A percentile compares a stretch with the other conserved stretches of the same genome.
These are phyloP conservation scores for Lichtheimia ornata DNA, from an alignment of 371 early-diverging fungal species.

Conservation along the genomic window DNA sequence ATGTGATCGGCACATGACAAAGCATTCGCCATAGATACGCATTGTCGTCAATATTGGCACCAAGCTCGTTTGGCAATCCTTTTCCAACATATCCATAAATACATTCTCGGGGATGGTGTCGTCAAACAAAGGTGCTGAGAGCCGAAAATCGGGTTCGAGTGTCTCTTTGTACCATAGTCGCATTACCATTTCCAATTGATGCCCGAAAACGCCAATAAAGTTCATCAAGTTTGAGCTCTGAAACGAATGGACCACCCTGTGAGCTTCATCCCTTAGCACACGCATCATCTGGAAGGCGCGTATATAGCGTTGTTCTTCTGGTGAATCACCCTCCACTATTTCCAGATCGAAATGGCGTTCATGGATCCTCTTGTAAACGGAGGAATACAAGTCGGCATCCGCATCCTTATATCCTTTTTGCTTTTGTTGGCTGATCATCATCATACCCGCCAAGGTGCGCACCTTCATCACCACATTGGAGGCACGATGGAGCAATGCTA, in stretches of 20 bases:
- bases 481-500: background rate
- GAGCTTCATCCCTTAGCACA: slow-evolving; percentile 13
- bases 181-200: slow-evolving; percentile 39
- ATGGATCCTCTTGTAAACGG: no score
- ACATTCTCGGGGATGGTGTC: slow-evolving; percentile 16
- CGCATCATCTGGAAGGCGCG: slow-evolving; percentile 6
- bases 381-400: background rate
- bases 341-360: background rate
- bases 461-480: background rate
- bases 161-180: slow-evolving; percentile 33
- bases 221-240: slow-evolving; percentile 16
- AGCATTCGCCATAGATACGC: slow-evolving; percentile 46
- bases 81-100: slow-evolving; percentile 11
- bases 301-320: slow-evolving; percentile 19
- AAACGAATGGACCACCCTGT: slow-evolving; percentile 10
- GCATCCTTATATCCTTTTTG: background rate
- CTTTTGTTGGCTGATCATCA: background rate
- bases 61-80: slow-evolving; percentile 1
- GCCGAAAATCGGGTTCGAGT: slow-evolving; percentile 22
- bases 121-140: slow-evolving; percentile 36
- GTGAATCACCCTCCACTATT: slow-evolving; percentile 17
- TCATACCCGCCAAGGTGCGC: background rate
- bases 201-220: slow-evolving; percentile 29
- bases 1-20: slow-evolving; percentile 72
- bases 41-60: slow-evolving; percentile 22